Conservation (phyloP, 345 rosid species). For the Populus simonii region DNA sequence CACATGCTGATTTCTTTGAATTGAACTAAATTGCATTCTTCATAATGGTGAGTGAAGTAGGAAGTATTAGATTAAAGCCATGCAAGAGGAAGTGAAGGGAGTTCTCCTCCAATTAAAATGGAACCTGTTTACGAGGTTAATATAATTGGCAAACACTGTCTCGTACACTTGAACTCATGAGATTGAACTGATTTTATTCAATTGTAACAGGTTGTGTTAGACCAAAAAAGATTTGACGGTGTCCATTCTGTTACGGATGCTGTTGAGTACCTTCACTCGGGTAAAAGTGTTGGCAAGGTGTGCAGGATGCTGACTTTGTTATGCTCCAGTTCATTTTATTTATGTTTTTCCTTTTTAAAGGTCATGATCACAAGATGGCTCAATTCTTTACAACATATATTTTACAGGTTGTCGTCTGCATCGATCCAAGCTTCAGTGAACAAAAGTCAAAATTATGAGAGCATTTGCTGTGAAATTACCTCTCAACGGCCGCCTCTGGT, state of each 20-base stretch:
- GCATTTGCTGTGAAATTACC: neutral
- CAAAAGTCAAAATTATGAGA: slow-evolving; percentile 64
- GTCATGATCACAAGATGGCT: neutral
- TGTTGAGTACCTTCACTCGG: slow-evolving; percentile 92
- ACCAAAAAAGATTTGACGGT: slow-evolving; percentile 70
- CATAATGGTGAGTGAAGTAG: too few species aligned
- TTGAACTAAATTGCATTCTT: too few species aligned
- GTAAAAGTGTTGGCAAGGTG: slow-evolving; percentile 96
- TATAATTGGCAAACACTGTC: too few species aligned
- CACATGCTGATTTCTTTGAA: too few species aligned
- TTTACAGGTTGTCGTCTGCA: slow-evolving; percentile 74
- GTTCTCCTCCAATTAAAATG: too few species aligned
- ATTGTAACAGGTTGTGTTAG: slow-evolving; percentile 53
- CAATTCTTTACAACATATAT: neutral
- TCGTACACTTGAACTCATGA: neutral
- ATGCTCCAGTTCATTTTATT: neutral
- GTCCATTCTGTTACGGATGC: slow-evolving; percentile 74
- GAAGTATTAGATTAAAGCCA: too few species aligned
- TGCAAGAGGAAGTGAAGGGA: too few species aligned
- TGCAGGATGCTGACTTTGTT: neutral
- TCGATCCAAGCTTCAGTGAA: slow-evolving; percentile 59
- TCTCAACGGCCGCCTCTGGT: neutral
- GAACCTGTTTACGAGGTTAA: too few species aligned
- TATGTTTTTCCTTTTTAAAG: neutral
- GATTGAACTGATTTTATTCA: slow-evolving; percentile 1